Evolutionary conservation across 192 early-diverging fungal species (phyloP), one percentile per base, ranked within the genome.

Genomic region (Mortierella alpina): DNA sequence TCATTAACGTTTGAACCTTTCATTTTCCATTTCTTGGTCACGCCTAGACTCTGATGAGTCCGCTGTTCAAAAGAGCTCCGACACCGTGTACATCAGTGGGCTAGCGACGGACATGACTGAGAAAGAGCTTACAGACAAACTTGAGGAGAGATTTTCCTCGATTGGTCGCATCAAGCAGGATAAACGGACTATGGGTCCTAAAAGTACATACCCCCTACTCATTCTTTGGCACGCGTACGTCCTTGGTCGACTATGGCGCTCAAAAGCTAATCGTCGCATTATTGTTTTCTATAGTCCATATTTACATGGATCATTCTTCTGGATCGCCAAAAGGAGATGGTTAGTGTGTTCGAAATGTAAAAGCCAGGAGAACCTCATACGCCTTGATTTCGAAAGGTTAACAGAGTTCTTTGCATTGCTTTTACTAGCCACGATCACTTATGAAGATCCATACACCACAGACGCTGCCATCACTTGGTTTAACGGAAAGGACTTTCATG

Each of bases 401-500:
- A 55, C 49, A 22, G 44, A 60, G 14, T 22, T n/a, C 40, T 20
- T 23, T 51, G 1, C n/a, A 53, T 20, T 58, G 1, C 58, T n/a
- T 44, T n/a, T 7, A 22, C 7, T 69, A 86, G 92, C 92, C 10
- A 94, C 92, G 17, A 77, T 94, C 14, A 93, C 92, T 5, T 94
- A 92, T 77, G 91, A 92, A 50, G 93, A 94, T 81, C 91, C 93
- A 6, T 85, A 83, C 15, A 85, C 93, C 22, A 86, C 90, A 18
- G 89, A 90, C 62, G 90, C 86, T 53, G 92, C 92, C 8, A 94
- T 94, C 49, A 83, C 90, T 17, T 94, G 91, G 89, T 94, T 94
- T 69, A 74, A 90, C 49, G 90, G 90, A 85, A 87, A 72, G 23
- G 59, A 82, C 31, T 76, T 82, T 47, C 72, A 77, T 60, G 75